Conservation (phyloP, 129 eudicot genomes). For the Rutidosis leptorrhynchoides region DNA sequence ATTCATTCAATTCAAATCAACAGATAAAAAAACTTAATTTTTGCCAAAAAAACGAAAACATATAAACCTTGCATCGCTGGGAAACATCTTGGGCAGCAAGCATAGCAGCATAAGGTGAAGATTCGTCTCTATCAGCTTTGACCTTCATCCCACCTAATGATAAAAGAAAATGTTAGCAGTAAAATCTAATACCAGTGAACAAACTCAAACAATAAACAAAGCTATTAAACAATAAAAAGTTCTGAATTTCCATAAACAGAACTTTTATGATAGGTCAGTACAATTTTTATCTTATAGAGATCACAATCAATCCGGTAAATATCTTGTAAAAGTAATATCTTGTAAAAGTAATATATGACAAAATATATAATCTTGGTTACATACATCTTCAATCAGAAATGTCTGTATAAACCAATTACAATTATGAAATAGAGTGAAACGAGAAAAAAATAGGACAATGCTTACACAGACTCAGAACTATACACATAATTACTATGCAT, state of each 20-base stretch:
- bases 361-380: too few species aligned
- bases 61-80: constrained; percentile 40
- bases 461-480: too few species aligned
- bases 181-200: neutral
- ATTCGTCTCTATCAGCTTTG: constrained; percentile 47
- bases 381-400: neutral
- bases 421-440: neutral
- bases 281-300: too few species aligned
- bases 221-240: neutral
- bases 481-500: neutral
- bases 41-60: neutral
- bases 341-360: too few species aligned
- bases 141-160: constrained; percentile 47
- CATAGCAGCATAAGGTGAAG: constrained; percentile 51
- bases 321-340: neutral
- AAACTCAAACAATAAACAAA: neutral
- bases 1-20: too few species aligned
- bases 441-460: neutral
- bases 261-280: neutral
- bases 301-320: neutral
- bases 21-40: too few species aligned
- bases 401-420: too few species aligned
- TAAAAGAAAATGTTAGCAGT: neutral
- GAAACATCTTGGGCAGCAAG: constrained; percentile 57
- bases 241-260: neutral